These are phyloP conservation scores for Penicillium sumatraense DNA, from an alignment of 2,329 filamentous ascomycete species.

Conservation along the genomic window DNA sequence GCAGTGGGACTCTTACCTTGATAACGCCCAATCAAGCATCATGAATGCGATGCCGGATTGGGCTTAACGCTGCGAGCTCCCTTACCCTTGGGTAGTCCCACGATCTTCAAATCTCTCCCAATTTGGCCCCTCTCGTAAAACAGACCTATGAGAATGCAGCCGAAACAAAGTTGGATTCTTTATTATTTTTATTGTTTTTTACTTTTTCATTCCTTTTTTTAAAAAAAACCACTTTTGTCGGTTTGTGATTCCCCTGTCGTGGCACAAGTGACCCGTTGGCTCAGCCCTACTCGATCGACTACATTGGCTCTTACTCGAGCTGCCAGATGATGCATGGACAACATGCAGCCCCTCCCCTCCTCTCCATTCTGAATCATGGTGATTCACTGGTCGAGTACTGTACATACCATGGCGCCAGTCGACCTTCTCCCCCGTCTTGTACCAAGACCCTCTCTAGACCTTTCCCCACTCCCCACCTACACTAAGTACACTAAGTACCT, in stretches of 20 bases:
- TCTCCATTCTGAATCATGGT: constrained; percentile 19
- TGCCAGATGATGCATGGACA: constrained; percentile 10
- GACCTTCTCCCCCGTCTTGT: neutral
- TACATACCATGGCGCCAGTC: constrained; percentile 6
- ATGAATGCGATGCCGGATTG: neutral
- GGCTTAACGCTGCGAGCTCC: constrained; percentile 12
- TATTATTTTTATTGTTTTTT: neutral
- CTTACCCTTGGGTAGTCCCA: too few relatives aligned
- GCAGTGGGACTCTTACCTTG: constrained; percentile 2
- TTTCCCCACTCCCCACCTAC: neutral
- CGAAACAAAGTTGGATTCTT: neutral
- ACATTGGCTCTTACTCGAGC: constrained; percentile 13
- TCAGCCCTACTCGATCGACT: constrained; percentile 19
- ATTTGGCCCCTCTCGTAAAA: constrained; percentile 1
- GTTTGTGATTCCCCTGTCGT: neutral
- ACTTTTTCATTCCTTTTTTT: neutral
- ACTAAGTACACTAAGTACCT: neutral
- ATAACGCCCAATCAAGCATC: constrained; percentile 5
- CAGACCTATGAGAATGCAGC: constrained; percentile 2
- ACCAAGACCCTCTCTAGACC: neutral
- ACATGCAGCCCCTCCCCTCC: constrained; percentile 9
- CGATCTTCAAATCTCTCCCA: neutral
- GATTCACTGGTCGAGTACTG: constrained; percentile 11
- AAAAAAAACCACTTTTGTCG: too few relatives aligned
- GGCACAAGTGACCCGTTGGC: constrained; percentile 2